Evolutionary conservation across 108 stramenopile genomes (phyloP).

Genomic region (Fistulifera solaris): DNA sequence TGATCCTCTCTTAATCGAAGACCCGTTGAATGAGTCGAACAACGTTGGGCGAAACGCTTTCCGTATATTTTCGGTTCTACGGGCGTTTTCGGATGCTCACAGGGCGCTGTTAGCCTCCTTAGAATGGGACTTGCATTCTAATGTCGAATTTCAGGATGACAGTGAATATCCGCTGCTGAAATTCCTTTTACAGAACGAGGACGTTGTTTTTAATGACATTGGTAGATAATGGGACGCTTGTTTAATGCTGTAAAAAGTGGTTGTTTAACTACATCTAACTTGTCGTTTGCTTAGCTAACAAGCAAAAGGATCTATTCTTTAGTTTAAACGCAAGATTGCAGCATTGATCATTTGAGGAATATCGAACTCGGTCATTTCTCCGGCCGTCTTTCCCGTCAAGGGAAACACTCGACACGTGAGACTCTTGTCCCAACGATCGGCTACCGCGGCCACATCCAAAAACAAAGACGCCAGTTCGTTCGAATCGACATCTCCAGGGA

Average conservation of each 20-base stretch:
- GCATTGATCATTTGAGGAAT: conserved; percentile 75
- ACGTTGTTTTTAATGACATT: conserved; percentile 44
- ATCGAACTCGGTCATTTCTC: conserved; percentile 62
- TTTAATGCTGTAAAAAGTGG: no score
- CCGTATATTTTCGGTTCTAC: conserved; percentile 80
- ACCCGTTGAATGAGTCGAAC: conserved; percentile 79
- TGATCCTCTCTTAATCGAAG: conserved; percentile 92
- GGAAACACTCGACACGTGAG: conserved; percentile 80
- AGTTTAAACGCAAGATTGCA: conserved; percentile 23
- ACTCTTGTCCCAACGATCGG: conserved; percentile 70
- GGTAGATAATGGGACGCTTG: no score
- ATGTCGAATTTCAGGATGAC: conserved; percentile 36
- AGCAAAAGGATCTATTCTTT: neutral
- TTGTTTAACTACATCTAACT: no score
- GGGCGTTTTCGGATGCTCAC: conserved; percentile 84
- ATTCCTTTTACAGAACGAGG: conserved; percentile 73
- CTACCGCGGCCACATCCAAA: conserved; percentile 69
- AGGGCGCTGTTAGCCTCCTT: conserved; percentile 68
- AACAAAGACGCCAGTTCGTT: conserved; percentile 43
- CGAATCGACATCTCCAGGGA: conserved; percentile 38
- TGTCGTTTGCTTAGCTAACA: no score
- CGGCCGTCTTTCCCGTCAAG: conserved; percentile 36
- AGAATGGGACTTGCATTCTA: conserved; percentile 72
- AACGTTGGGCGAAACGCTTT: conserved; percentile 93
- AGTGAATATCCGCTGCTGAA: conserved; percentile 66